Percentiles rank a stretch among this genome's conserved stretches.
Conservation (phyloP, 2,329 filamentous ascomycete genomes). For the Cladophialophora exuberans region DNA sequence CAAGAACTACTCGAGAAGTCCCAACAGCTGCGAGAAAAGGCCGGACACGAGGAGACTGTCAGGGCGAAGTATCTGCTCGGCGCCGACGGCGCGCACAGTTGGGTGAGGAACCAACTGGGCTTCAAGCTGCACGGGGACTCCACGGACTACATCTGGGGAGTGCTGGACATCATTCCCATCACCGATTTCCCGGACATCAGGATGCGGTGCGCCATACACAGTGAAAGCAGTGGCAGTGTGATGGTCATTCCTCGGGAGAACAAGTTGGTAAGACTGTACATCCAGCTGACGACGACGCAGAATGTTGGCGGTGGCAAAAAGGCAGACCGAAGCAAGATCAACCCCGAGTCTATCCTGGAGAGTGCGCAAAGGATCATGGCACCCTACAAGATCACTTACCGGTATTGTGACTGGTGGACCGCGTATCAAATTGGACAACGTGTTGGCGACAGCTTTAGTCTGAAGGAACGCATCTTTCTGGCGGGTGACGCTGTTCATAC, state of each 20-base stretch:
- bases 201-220: slow-evolving; percentile 62
- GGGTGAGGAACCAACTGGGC: slow-evolving; percentile 63
- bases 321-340: slow-evolving; percentile 63
- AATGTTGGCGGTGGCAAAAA: slow-evolving; percentile 35
- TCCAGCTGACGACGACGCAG: slow-evolving; percentile 29
- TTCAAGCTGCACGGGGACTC: slow-evolving; percentile 61
- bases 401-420: slow-evolving; percentile 69
- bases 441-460: slow-evolving; percentile 61
- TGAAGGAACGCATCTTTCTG: slow-evolving; percentile 65
- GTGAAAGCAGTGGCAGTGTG: slow-evolving; percentile 58
- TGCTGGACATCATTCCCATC: slow-evolving; percentile 56
- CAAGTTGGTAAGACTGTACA: slow-evolving; percentile 59
- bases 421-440: slow-evolving; percentile 71
- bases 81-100: slow-evolving; percentile 70
- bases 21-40: slow-evolving; percentile 55
- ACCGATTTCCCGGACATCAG: slow-evolving; percentile 65
- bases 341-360: slow-evolving; percentile 63
- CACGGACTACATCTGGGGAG: slow-evolving; percentile 50
- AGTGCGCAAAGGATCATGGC: slow-evolving; percentile 66
- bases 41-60: slow-evolving; percentile 18
- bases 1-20: slow-evolving; percentile 53
- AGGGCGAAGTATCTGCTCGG: slow-evolving; percentile 58
- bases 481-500: slow-evolving; percentile 68
- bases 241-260: slow-evolving; percentile 69
- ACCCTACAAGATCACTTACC: slow-evolving; percentile 68